A percentile compares a stretch with the other conserved stretches of the same genome.
These are phyloP conservation scores for Aspergillus leporis DNA, from an alignment of 495 filamentous ascomycete species.

Conservation along the genomic window DNA sequence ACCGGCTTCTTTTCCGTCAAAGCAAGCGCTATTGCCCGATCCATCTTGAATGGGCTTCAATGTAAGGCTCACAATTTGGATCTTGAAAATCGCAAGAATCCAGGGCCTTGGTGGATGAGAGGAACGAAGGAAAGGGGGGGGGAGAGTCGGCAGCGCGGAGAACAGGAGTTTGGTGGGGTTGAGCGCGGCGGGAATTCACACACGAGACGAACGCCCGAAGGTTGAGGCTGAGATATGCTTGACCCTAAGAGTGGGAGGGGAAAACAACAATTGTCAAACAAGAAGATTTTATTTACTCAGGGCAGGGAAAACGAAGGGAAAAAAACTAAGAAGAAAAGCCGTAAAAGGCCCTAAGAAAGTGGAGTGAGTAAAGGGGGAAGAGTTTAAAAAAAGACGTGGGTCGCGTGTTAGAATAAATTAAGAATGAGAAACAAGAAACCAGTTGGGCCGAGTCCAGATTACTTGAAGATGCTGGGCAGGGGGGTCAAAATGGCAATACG, in stretches of 20 bases:
- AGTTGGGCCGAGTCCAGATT: too few relatives aligned
- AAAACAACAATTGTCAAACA: too few relatives aligned
- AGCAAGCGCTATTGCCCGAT: conserved; percentile 60
- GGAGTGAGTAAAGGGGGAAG: conserved; percentile 15
- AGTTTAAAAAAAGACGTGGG: conserved; percentile 3
- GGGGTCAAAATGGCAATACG: not conserved
- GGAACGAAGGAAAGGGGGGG: conserved; percentile 11
- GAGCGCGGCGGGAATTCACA: conserved; percentile 24
- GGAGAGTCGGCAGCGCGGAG: not conserved
- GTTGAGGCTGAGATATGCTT: not conserved
- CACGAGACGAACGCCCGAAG: conserved; percentile 13
- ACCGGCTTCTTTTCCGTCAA: conserved; percentile 89
- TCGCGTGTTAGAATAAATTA: conserved; percentile 11
- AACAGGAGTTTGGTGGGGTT: conserved; percentile 14
- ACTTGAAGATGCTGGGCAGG: conserved; percentile 1
- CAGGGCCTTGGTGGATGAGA: conserved; percentile 14
- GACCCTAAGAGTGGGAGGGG: too few relatives aligned
- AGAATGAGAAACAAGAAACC: conserved; percentile 5
- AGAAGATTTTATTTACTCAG: not conserved
- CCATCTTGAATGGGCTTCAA: conserved; percentile 34
- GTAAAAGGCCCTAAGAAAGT: not conserved
- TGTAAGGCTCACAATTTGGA: conserved; percentile 8
- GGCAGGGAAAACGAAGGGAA: not conserved
- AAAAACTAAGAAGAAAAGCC: not conserved
- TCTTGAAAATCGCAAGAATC: conserved; percentile 16